A percentile compares a stretch with the other conserved stretches of the same genome.
These are phyloP conservation scores for Saussurea involucrata DNA, from an alignment of 129 eudicot species.

Conservation along the genomic window DNA sequence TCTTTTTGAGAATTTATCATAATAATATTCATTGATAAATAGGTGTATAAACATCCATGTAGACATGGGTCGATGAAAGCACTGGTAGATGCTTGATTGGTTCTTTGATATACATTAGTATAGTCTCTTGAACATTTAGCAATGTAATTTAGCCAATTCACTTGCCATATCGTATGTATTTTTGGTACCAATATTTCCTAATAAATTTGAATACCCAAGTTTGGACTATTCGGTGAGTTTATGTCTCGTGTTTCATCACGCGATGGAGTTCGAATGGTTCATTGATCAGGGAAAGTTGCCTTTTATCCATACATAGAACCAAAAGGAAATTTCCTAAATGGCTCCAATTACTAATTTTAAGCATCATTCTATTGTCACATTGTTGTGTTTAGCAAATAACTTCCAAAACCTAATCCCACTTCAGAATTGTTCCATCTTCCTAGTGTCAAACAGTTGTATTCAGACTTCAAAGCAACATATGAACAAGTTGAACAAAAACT, in stretches of 20 bases:
- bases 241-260: neutral
- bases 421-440: neutral
- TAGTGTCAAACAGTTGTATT: neutral
- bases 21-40: neutral
- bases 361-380: neutral
- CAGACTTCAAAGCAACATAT: neutral
- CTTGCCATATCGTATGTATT: neutral
- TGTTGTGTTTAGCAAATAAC: neutral
- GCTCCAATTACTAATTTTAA: neutral
- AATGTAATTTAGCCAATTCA: neutral
- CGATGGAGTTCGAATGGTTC: neutral
- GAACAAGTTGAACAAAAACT: neutral
- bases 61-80: neutral
- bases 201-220: neutral
- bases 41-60: neutral
- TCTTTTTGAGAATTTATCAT: neutral
- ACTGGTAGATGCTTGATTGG: neutral
- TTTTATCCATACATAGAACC: neutral
- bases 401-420: neutral
- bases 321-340: neutral
- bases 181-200: neutral
- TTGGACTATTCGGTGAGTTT: neutral
- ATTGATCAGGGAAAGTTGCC: neutral
- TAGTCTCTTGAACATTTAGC: neutral
- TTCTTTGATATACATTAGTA: neutral